Evolutionary conservation across 768 basidiomycete genomes (phyloP).

Genomic region (Lyophyllum decastes): DNA sequence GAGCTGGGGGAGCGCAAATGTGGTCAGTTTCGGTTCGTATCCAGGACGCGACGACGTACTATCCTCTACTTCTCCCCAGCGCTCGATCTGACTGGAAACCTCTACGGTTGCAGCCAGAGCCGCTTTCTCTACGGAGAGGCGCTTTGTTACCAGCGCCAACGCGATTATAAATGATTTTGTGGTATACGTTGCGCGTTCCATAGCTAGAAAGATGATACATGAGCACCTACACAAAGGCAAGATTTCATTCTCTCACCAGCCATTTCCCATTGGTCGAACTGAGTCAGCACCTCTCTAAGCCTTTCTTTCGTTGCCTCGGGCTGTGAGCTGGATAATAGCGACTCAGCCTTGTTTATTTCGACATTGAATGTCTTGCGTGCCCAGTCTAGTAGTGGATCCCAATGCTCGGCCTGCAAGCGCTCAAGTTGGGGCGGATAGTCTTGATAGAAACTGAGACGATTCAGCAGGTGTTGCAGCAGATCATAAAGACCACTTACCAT

Average conservation of each 20-base stretch:
- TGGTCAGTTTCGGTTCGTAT: slow-evolving; percentile 9
- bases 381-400: slow-evolving; percentile 90
- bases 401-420: slow-evolving; percentile 76
- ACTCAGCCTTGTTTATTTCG: slow-evolving; percentile 68
- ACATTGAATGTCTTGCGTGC: slow-evolving; percentile 64
- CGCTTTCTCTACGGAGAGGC: slow-evolving; percentile 80
- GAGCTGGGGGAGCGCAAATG: slow-evolving; percentile 58
- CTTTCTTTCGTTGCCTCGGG: slow-evolving; percentile 65
- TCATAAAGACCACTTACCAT: slow-evolving; percentile 49
- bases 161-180: slow-evolving; percentile 92
- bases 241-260: slow-evolving; percentile 60
- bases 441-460: slow-evolving; percentile 70
- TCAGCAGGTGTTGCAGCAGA: background rate
- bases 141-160: slow-evolving; percentile 78
- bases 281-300: slow-evolving; percentile 55
- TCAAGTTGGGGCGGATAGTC: slow-evolving; percentile 76
- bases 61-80: slow-evolving; percentile 99
- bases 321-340: slow-evolving; percentile 72
- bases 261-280: slow-evolving; percentile 82
- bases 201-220: slow-evolving; percentile 51
- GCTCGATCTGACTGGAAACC: slow-evolving; percentile 92
- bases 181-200: slow-evolving; percentile 88
- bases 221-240: background rate
- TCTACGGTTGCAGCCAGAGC: slow-evolving; percentile 87
- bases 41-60: slow-evolving; percentile 56